These are phyloP conservation scores for Oidiodendron maius DNA, from an alignment of 495 filamentous ascomycete genomes.

Conservation along the genomic window DNA sequence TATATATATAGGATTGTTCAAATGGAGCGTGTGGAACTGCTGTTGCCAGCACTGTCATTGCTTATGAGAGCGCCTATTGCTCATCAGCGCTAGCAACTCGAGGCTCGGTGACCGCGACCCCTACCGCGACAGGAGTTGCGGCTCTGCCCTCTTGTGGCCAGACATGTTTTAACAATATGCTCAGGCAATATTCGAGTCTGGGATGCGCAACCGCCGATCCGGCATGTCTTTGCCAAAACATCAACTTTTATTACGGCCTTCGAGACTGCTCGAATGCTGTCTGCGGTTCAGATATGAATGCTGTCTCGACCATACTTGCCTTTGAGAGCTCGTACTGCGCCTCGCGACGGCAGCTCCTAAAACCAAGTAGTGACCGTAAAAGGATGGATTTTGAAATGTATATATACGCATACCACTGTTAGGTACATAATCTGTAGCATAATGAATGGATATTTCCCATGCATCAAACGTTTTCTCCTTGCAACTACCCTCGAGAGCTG, in stretches of 20 bases:
- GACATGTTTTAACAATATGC: constrained; percentile 69
- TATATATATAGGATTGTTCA: too few species aligned
- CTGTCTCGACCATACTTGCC: constrained; percentile 10
- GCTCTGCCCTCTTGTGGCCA: constrained; percentile 33
- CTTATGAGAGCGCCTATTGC: neutral
- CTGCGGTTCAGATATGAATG: constrained; percentile 44
- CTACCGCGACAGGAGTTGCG: neutral
- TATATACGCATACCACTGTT: too few species aligned
- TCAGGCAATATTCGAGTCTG: constrained; percentile 48
- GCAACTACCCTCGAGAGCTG: too few species aligned
- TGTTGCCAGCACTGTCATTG: neutral
- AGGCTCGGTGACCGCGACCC: neutral
- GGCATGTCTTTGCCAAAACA: constrained; percentile 62
- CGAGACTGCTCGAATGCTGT: constrained; percentile 67
- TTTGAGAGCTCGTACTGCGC: constrained; percentile 12
- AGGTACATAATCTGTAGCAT: too few species aligned
- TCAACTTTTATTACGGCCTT: constrained; percentile 65
- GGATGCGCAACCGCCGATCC: constrained; percentile 53
- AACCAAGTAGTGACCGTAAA: too few species aligned
- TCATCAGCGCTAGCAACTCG: neutral
- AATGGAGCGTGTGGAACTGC: neutral
- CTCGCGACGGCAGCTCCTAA: constrained; percentile 1
- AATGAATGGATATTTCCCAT: too few species aligned
- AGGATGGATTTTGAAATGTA: too few species aligned
- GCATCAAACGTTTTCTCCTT: too few species aligned